Evolutionary conservation across 495 filamentous ascomycete species (phyloP), one percentile per base, ranked within the genome.

Genomic region (Aspergillus nidulans): DNA sequence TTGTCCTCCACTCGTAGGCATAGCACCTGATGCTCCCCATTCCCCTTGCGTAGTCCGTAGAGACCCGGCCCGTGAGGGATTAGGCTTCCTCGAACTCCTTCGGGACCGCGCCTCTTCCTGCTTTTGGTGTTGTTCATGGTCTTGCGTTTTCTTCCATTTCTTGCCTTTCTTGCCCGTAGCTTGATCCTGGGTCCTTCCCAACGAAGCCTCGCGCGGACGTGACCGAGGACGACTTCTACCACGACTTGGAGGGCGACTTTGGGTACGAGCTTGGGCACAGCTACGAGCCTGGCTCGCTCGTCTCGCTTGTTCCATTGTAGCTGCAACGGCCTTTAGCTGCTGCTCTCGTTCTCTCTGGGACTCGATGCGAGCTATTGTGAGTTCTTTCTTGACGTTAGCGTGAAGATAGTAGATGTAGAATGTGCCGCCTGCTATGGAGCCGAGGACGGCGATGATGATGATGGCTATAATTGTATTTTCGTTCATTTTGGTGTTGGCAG

Each of bases 381-480:
- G 18, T 0, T 56, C 46, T 19, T 18, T 8, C 16, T 40, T 43
- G 24, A 49, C 9, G 15, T 38, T 32, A n/a, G 10, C 21, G 1
- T 42, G 55, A 21, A 51, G 24, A 5, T 41, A 39, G 10, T 28
- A 7, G 41, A 47, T n/a, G 32, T 52, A 52, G 15, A 40, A 7
- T 19, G 30, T 46, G 30, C 46, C 20, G 12, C 52, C n/a, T 4
- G 41, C 55, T 12, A 32, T 41, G 12, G 55, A 21, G 42, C 48
- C 41, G 21, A 57, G 48, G 13, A 42, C 38, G 40, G 47, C 18
- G 7, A 57, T 10, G 30, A 57, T 15, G 26, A 57, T 32, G 20
- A 57, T 39, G 30, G 55, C 49, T 32, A 57, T 48, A 23, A 52
- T 45, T 4, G 16, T 23, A 30, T 57, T 57, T 9, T 30, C 28